Evolutionary conservation across 2,329 filamentous ascomycete species (phyloP).

Genomic region (Chaetomium globosum): DNA sequence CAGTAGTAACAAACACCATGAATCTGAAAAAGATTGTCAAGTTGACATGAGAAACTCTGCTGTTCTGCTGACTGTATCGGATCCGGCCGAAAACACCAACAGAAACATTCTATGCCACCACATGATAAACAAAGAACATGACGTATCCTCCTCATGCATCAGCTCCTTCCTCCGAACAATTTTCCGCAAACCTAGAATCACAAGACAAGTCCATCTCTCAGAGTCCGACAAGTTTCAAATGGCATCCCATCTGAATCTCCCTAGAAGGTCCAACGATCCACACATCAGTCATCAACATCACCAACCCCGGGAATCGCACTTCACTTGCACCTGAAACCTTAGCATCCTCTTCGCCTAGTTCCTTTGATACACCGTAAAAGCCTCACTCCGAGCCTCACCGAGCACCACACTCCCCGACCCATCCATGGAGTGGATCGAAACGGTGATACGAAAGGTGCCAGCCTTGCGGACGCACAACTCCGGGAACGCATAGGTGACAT

Average conservation of each 20-base stretch:
- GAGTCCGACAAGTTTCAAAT: neutral
- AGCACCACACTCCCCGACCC: neutral
- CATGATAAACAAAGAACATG: no score
- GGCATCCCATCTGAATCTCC: neutral
- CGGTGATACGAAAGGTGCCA: neutral
- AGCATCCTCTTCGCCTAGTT: neutral
- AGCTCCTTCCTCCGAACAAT: no score
- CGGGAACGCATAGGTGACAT: neutral
- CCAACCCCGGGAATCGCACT: neutral
- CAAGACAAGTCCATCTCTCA: neutral
- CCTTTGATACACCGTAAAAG: neutral
- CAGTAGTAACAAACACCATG: neutral
- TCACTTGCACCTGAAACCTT: neutral
- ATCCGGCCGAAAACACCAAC: neutral
- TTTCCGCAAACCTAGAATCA: neutral
- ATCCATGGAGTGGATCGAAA: neutral
- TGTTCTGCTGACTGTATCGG: neutral
- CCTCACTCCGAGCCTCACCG: neutral
- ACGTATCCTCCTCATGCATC: no score
- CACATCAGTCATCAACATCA: neutral
- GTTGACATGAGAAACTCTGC: neutral
- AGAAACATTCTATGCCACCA: neutral
- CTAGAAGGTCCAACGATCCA: neutral
- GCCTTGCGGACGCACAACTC: neutral
- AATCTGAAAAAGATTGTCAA: neutral